A percentile compares a stretch with the other conserved stretches of the same genome.
These are phyloP conservation scores for Senecio squalidus DNA, from an alignment of 140 eudicot genomes.

Conservation along the genomic window DNA sequence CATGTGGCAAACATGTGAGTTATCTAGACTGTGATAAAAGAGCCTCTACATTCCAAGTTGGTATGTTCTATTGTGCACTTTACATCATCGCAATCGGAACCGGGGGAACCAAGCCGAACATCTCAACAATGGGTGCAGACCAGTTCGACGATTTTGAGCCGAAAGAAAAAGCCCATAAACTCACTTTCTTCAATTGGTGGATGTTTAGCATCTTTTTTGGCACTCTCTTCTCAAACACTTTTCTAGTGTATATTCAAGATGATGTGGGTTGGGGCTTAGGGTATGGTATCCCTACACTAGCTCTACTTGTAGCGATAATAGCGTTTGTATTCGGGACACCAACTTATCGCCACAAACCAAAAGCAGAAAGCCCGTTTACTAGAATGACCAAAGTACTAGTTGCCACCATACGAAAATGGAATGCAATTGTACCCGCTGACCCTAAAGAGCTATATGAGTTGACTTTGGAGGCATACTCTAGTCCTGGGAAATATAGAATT, in stretches of 20 bases:
- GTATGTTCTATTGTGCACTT: slow-evolving; percentile 56
- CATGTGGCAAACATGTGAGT: slow-evolving; percentile 41
- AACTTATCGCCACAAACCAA: slow-evolving; percentile 46
- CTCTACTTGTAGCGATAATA: slow-evolving; percentile 43
- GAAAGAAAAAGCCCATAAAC: slow-evolving; percentile 51
- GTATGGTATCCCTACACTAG: slow-evolving; percentile 59
- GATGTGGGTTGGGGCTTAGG: slow-evolving; percentile 61
- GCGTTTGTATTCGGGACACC: slow-evolving; percentile 48
- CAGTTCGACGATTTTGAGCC: slow-evolving; percentile 76
- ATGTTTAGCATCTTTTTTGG: slow-evolving; percentile 76
- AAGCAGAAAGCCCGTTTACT: slow-evolving; percentile 45
- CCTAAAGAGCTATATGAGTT: slow-evolving; percentile 54
- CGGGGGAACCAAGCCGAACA: slow-evolving; percentile 88
- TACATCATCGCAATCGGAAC: slow-evolving; percentile 75
- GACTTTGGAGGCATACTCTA: slow-evolving; percentile 34
- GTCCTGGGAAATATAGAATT: slow-evolving; percentile 38
- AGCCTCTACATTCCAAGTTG: slow-evolving; percentile 53
- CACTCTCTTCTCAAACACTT: slow-evolving; percentile 49
- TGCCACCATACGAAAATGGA: slow-evolving; percentile 41
- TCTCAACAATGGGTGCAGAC: slow-evolving; percentile 87
- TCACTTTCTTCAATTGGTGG: slow-evolving; percentile 91
- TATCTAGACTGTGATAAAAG: slow-evolving; percentile 36
- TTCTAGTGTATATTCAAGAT: slow-evolving; percentile 68
- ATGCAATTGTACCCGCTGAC: slow-evolving; percentile 34
- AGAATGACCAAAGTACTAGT: slow-evolving; percentile 53